Evolutionary conservation across 164 flowering plant genomes (phyloP), one percentile per base, ranked within the genome.

Genomic region (Umbellularia californica): DNA sequence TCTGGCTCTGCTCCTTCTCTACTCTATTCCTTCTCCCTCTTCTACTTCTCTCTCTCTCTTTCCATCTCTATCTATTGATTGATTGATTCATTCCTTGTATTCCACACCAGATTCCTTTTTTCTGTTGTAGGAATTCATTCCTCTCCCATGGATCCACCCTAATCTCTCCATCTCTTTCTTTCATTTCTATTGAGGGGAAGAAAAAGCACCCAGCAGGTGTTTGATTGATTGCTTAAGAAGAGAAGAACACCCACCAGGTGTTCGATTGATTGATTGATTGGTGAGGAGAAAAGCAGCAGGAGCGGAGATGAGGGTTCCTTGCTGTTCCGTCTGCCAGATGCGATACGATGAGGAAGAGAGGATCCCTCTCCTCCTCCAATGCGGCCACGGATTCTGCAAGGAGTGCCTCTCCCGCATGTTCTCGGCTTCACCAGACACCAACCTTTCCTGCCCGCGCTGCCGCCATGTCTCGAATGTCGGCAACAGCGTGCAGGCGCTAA

Each of bases 381-480:
- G 99, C 85, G 99, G 99, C 47, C 99, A 96, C 62, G 97, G 97
- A n/a, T 96, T 91, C 86, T 96, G 99, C 83, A 86, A 77, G 68
- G 95, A 93, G 22, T 96, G 99, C 71, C 81, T 93, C 19, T 91
- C 97, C 1, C 75, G 78, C 25, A 85, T 96, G 92, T 92, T 94
- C 86, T 71, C 95, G 0, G 83, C 97, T 3, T 86, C 97, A 0
- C 55, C 85, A 1, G 97, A 94, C 70, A 82, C 88, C 6, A 74
- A 90, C 14, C 88, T 94, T 24, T 73, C 93, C 14, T 96, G 99
- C 75, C 99, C 99, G 47, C 82, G 96, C 13, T 96, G 99, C 83
- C 95, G 99, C 75, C 92, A 91, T 78, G 82, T 88, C 64, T 84
- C 98, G 69, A 50, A 81, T 63, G 95, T 96, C 23, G 99, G 99